Evolutionary conservation across 257 asterid genomes (phyloP), one percentile per base, ranked within the genome.

Genomic region (Nicotiana obtusifolia): DNA sequence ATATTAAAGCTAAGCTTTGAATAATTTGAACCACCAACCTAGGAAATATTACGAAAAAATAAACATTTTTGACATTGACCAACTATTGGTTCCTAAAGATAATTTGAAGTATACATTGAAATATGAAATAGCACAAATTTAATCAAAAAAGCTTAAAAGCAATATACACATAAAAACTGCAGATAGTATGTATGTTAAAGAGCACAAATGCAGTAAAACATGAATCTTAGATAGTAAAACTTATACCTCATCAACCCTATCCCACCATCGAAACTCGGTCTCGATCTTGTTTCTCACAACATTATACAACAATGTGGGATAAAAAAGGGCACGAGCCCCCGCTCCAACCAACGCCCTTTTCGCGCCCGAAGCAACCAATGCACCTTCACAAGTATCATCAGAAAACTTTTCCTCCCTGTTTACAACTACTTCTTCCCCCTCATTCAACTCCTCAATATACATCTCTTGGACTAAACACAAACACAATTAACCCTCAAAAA

Each of bases 201-300:
- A 41, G 54, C 16, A 10, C 26, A 10, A 77, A 35, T 9, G 16
- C 16, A 49, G 28, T 41, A 77, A 54, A 64, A 44, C 60, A 76
- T 5, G 65, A 53, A 73, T 30, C 49, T 67, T 24, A 59, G 6
- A 16, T 1, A 15, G 47, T 37, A 73, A 17, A 52, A 82, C 4
- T 22, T 54, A 59, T 91, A 93, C 99, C 99, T 95, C 93, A 79
- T 95, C 95, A 81, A 95, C 95, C 86, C 92, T 87, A 87, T 95
- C 99, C 99, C 98, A 95, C 99, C 99, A 95, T 13, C 90, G 97
- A 84, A 95, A 95, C 89, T 93, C 99, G 4, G 98, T 14, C 84
- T 95, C 93, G 81, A 95, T 84, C 92, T 89, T 93, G 84, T 95
- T 93, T 77, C 99, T 86, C 37, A 95, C 87, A 87, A 95, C 97